phyloP scores from a whole-genome alignment of 2,329 filamentous ascomycete genomes.

The Hypoxylon sp. region DNA sequence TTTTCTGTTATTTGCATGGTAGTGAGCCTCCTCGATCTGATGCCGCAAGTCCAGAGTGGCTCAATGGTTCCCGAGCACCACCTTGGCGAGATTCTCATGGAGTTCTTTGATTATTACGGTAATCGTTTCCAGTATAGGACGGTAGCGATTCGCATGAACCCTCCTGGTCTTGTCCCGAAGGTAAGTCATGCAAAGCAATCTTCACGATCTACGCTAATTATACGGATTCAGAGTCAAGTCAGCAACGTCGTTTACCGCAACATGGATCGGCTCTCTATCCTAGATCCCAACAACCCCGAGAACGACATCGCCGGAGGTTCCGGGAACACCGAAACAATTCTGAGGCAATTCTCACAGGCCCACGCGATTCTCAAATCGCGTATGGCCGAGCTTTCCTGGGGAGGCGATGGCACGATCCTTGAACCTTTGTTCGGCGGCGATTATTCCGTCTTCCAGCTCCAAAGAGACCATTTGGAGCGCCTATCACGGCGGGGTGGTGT shows the following conservation, averaged over 20 bases:
- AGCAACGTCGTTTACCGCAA: conserved; percentile 69
- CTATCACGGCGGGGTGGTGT: conserved; percentile 61
- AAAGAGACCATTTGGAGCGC: conserved; percentile 74
- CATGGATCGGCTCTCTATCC: conserved; percentile 81
- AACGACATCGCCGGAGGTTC: conserved; percentile 96
- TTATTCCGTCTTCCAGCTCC: conserved; percentile 79
- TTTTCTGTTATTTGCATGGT: conserved; percentile 96
- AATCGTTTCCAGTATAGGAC: conserved; percentile 79
- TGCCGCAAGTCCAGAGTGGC: conserved; percentile 77
- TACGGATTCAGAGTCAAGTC: conserved; percentile 59
- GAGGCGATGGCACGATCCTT: conserved; percentile 71
- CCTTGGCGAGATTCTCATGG: conserved; percentile 84
- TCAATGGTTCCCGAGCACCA: conserved; percentile 74
- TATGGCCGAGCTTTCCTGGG: conserved; percentile 66
- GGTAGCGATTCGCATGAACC: conserved; percentile 82
- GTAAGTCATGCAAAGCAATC: conserved; percentile 35
- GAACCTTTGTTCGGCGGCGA: conserved; percentile 81
- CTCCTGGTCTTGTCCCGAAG: conserved; percentile 83
- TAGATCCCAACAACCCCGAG: conserved; percentile 86
- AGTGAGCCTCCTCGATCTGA: conserved; percentile 86
- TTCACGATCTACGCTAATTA: conserved; percentile 36
- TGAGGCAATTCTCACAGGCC: conserved; percentile 78
- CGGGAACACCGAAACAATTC: conserved; percentile 75
- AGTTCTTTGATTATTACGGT: conserved; percentile 92
- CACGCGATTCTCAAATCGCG: conserved; percentile 69